Evolutionary conservation across 2,329 filamentous ascomycete genomes (phyloP).

Genomic region (Botrytis tulipae): DNA sequence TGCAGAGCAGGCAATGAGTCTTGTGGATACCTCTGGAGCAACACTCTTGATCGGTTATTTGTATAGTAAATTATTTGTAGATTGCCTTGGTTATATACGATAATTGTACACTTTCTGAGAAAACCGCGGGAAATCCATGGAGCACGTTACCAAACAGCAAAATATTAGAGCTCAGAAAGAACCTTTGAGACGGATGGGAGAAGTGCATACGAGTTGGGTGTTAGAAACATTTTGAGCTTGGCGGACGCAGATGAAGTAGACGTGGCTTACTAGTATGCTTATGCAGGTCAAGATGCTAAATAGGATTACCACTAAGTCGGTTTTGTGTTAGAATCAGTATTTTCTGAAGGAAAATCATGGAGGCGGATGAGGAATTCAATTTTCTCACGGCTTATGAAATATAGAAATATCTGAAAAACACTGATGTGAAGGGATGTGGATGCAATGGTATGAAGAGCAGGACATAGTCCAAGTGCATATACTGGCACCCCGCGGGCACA

Average conservation of each 20-base stretch:
- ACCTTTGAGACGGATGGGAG: conserved; percentile 69
- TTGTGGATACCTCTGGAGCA: not conserved
- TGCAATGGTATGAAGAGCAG: conserved; percentile 60
- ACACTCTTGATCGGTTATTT: not conserved
- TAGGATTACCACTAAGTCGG: conserved; percentile 56
- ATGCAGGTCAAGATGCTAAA: conserved; percentile 38
- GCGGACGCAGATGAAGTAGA: no score
- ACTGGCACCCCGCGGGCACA: no score
- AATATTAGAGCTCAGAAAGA: conserved; percentile 66
- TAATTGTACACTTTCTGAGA: not conserved
- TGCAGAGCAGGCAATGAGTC: not conserved
- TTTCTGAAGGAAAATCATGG: no score
- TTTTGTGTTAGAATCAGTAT: not conserved
- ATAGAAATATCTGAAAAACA: conserved; percentile 64
- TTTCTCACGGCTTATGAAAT: conserved; percentile 49
- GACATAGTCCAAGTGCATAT: conserved; percentile 33
- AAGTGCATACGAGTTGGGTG: conserved; percentile 58
- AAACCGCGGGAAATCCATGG: conserved; percentile 60
- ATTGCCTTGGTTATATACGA: not conserved
- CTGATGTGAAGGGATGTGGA: conserved; percentile 63
- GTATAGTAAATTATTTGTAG: not conserved
- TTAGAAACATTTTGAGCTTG: conserved; percentile 56
- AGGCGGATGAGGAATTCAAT: not conserved
- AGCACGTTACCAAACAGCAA: conserved; percentile 71
- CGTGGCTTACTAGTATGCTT: conserved; percentile 41